A percentile compares a stretch with the other conserved stretches of the same genome.
Evolutionary conservation across 1,139 yeast genomes (phyloP).

Genomic region (Torulaspora pretoriensis): DNA sequence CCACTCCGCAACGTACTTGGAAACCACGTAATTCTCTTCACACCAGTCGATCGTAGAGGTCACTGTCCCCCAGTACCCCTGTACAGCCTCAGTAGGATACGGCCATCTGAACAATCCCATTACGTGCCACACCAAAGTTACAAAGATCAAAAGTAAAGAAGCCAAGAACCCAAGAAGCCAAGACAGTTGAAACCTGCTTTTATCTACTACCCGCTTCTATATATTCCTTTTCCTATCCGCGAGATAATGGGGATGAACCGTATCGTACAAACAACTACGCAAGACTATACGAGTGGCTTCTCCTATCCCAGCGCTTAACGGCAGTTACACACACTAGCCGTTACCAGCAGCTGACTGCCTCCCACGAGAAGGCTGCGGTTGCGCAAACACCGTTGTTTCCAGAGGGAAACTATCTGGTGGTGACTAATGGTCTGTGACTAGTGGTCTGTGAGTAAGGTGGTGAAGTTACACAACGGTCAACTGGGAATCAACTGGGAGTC

Average conservation of each 20-base stretch:
- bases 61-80: conserved; percentile 39
- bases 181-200: neutral
- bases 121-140: neutral
- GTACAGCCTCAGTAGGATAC: conserved; percentile 36
- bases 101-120: conserved; percentile 26
- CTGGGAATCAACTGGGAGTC: neutral
- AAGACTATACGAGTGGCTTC: neutral
- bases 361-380: no score
- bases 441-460: no score
- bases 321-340: no score
- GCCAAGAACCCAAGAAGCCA: neutral
- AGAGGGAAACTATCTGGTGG: no score
- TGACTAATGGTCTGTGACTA: no score
- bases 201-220: neutral
- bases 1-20: conserved; percentile 84
- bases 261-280: conserved; percentile 1
- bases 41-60: conserved; percentile 89
- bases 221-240: conserved; percentile 5
- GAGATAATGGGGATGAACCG: conserved; percentile 2
- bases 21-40: conserved; percentile 87
- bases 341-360: no score
- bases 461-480: neutral
- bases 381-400: no score
- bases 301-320: no score
- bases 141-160: neutral